Percentiles rank a stretch among this genome's conserved stretches.
phyloP scores from a whole-genome alignment of 2,329 filamentous ascomycete species.

The Arthrobotrys pseudoclavata region DNA sequence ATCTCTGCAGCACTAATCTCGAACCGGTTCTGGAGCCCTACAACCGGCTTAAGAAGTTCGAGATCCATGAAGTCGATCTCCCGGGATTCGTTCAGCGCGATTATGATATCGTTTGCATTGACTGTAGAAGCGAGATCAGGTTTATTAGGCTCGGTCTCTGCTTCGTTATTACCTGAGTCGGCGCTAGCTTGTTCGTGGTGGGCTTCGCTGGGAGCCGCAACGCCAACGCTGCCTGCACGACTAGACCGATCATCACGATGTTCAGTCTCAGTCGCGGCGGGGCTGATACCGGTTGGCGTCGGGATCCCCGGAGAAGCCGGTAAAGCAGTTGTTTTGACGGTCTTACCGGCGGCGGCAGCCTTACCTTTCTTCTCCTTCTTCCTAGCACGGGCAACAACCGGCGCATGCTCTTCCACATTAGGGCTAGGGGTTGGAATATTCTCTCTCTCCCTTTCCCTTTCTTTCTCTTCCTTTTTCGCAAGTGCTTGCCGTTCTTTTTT shows the following conservation, averaged over 20 bases:
- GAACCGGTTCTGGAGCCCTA: slow-evolving; percentile 63
- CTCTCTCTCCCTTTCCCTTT: slow-evolving; percentile 73
- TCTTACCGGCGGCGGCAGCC: slow-evolving; percentile 52
- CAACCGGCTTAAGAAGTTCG: slow-evolving; percentile 67
- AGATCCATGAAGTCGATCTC: slow-evolving; percentile 66
- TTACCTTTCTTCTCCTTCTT: slow-evolving; percentile 79
- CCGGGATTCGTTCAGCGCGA: slow-evolving; percentile 66
- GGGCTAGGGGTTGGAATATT: slow-evolving; percentile 70
- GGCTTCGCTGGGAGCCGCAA: slow-evolving; percentile 30
- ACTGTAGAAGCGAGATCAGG: slow-evolving; percentile 61
- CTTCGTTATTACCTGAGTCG: slow-evolving; percentile 40
- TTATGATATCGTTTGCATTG: slow-evolving; percentile 66
- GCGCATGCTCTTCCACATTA: slow-evolving; percentile 72
- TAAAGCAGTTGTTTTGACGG: slow-evolving; percentile 29
- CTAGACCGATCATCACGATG: slow-evolving; percentile 51
- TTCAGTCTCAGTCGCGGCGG: slow-evolving; percentile 24
- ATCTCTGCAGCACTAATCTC: slow-evolving; percentile 64
- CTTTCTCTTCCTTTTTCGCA: slow-evolving; percentile 64
- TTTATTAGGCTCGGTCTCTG: slow-evolving; percentile 51
- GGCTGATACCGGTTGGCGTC: slow-evolving; percentile 29
- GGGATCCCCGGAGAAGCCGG: slow-evolving; percentile 41
- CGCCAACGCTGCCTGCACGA: slow-evolving; percentile 45
- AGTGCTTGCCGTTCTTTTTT: slow-evolving; percentile 77
- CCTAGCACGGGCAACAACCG: slow-evolving; percentile 84
- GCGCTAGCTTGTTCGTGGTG: slow-evolving; percentile 29